Evolutionary conservation across 2,329 filamentous ascomycete genomes (phyloP).

Genomic region (Gaeumannomyces tritici): DNA sequence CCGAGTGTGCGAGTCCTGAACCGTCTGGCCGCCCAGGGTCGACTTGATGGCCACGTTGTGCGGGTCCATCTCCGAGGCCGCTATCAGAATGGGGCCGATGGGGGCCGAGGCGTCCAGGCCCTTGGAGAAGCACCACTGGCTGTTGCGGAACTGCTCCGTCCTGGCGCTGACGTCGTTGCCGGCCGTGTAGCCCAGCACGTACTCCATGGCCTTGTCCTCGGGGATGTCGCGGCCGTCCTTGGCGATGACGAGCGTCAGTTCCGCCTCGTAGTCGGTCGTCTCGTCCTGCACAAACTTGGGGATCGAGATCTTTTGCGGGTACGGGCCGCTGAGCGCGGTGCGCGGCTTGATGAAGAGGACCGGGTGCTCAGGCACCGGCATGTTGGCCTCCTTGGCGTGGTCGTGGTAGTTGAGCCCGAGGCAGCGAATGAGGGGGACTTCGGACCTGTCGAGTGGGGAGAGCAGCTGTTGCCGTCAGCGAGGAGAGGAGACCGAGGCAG

Average conservation of each 20-base stretch:
- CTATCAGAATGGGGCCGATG: constrained; percentile 25
- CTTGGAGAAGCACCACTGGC: constrained; percentile 29
- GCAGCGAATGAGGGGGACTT: constrained; percentile 31
- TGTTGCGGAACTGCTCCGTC: constrained; percentile 24
- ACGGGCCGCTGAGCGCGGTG: constrained; percentile 22
- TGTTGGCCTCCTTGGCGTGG: constrained; percentile 26
- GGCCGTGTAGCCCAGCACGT: constrained; percentile 28
- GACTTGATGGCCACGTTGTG: constrained; percentile 20
- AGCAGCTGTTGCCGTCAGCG: constrained; percentile 13
- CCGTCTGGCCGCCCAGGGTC: constrained; percentile 23
- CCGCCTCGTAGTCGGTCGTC: constrained; percentile 29
- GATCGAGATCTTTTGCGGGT: constrained; percentile 18
- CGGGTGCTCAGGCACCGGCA: constrained; percentile 23
- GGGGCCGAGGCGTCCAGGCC: constrained; percentile 25
- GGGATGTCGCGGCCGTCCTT: constrained; percentile 26
- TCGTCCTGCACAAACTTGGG: constrained; percentile 23
- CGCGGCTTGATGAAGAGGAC: constrained; percentile 29
- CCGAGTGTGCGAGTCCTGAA: constrained; percentile 25
- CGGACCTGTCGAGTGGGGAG: constrained; percentile 20
- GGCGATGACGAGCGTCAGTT: constrained; percentile 25
- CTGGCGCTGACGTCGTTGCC: constrained; percentile 28
- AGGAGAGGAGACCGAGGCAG: background rate
- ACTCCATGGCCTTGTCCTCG: constrained; percentile 23
- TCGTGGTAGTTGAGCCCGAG: constrained; percentile 34
- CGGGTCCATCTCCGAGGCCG: constrained; percentile 20